Conservation (phyloP, 176 grass and related monocot genomes). For the Avena atlantica region DNA sequence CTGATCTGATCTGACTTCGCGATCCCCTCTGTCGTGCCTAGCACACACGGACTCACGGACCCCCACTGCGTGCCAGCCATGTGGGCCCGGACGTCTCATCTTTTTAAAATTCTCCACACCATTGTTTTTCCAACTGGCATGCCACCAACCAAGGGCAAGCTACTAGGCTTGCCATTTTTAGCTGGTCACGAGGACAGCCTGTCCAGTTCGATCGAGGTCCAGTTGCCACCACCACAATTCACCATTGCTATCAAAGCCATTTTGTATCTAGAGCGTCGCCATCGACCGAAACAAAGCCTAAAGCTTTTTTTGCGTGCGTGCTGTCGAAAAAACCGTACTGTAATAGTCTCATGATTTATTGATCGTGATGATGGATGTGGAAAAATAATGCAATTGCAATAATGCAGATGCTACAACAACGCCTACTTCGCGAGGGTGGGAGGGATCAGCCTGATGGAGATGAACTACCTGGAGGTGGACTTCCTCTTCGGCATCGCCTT, state of each 20-base stretch:
- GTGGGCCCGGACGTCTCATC: constrained; percentile 13
- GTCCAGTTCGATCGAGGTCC: constrained; percentile 36
- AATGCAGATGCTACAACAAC: constrained; percentile 92
- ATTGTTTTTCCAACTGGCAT: constrained; percentile 52
- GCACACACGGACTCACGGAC: constrained; percentile 8
- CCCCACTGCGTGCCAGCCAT: background rate
- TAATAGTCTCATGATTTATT: background rate
- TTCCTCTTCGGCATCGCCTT: constrained; percentile 95
- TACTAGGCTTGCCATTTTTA: constrained; percentile 36
- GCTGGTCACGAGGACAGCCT: constrained; percentile 64
- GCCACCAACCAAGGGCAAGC: constrained; percentile 39
- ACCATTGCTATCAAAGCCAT: background rate
- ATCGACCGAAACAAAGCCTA: background rate
- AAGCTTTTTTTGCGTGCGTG: background rate
- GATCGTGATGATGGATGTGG: background rate
- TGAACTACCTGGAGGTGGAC: constrained; percentile 97
- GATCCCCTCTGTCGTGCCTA: constrained; percentile 34
- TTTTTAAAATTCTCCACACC: background rate
- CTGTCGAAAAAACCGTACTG: background rate
- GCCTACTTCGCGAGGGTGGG: constrained; percentile 98
- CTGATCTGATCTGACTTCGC: constrained; percentile 26
- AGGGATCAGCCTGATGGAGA: constrained; percentile 91
- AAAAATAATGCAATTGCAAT: background rate
- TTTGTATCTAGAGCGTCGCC: background rate
- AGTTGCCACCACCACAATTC: constrained; percentile 39